Percentiles rank a stretch among this genome's conserved stretches.
Evolutionary conservation across 2,329 filamentous ascomycete genomes (phyloP).

Genomic region (Ceratocystis diversiconidia): DNA sequence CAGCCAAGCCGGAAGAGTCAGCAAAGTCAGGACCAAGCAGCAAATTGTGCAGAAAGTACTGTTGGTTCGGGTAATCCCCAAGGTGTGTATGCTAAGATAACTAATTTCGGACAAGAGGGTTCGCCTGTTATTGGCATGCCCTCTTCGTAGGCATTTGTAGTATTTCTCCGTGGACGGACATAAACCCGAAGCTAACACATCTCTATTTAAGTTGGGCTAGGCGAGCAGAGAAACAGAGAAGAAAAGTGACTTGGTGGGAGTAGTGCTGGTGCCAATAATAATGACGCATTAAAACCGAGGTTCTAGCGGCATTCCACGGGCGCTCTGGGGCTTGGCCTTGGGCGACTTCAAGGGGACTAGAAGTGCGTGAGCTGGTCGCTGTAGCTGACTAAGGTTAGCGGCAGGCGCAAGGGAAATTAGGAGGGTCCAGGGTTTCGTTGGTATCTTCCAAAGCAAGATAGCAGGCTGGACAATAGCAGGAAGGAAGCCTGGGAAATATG

Average conservation of each 20-base stretch:
- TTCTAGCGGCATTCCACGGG: conserved; percentile 10
- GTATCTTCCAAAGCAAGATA: neutral
- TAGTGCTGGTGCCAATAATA: neutral
- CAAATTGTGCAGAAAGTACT: too few species aligned
- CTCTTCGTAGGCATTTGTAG: too few species aligned
- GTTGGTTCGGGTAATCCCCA: too few species aligned
- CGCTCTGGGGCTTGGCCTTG: neutral
- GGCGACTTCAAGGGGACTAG: neutral
- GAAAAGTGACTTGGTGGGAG: neutral
- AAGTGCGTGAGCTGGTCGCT: neutral
- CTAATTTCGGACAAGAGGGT: too few species aligned
- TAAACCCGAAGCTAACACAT: neutral
- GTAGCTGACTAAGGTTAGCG: neutral
- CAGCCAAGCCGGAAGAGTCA: too few species aligned
- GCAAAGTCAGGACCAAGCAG: too few species aligned
- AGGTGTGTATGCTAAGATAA: too few species aligned
- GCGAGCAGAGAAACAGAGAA: too few species aligned
- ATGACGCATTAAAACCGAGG: neutral
- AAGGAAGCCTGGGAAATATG: too few species aligned
- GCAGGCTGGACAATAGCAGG: neutral
- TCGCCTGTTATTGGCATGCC: too few species aligned
- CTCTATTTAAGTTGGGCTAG: neutral
- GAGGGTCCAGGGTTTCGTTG: neutral
- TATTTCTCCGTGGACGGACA: too few species aligned
- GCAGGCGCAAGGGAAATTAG: conserved; percentile 1